phyloP scores from a whole-genome alignment of 2,329 filamentous ascomycete genomes.

The Pseudogymnoascus sp. region DNA sequence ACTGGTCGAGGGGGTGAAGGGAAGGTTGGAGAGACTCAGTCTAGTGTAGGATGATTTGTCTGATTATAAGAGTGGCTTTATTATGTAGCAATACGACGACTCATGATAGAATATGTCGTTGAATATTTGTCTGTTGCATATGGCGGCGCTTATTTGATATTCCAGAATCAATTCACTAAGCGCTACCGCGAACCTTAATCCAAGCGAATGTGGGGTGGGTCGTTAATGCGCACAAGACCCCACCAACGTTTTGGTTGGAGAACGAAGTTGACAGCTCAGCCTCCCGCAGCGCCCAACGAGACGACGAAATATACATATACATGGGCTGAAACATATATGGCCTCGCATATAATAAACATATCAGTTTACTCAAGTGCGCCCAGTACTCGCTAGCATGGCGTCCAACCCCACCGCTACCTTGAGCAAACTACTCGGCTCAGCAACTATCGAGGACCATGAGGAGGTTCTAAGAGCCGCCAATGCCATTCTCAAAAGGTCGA shows the following conservation, averaged over 20 bases:
- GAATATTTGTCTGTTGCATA: not conserved
- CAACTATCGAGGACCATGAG: constrained; percentile 62
- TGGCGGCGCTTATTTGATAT: constrained; percentile 3
- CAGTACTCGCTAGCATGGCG: constrained; percentile 20
- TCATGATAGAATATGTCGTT: not conserved
- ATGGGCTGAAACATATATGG: constrained; percentile 4
- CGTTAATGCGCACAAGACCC: constrained; percentile 10
- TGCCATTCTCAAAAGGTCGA: constrained; percentile 54
- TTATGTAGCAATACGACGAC: constrained; percentile 1
- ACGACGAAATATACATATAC: not conserved
- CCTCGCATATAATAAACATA: constrained; percentile 1
- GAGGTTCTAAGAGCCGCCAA: constrained; percentile 61
- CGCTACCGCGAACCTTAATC: constrained; percentile 8
- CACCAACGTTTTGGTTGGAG: constrained; percentile 7
- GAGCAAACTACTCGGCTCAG: constrained; percentile 37
- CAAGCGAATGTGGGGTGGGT: constrained; percentile 7
- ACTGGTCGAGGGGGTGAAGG: constrained; percentile 58
- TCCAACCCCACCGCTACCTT: constrained; percentile 27
- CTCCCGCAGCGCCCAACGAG: not conserved
- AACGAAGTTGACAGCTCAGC: constrained; percentile 9
- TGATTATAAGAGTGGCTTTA: not conserved
- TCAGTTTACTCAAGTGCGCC: not conserved
- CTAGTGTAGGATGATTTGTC: constrained; percentile 13
- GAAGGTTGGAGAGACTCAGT: constrained; percentile 50
- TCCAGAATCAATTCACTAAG: constrained; percentile 4